Conservation (phyloP, 768 basidiomycete species). For the Tricholoma bakamatsutake region DNA sequence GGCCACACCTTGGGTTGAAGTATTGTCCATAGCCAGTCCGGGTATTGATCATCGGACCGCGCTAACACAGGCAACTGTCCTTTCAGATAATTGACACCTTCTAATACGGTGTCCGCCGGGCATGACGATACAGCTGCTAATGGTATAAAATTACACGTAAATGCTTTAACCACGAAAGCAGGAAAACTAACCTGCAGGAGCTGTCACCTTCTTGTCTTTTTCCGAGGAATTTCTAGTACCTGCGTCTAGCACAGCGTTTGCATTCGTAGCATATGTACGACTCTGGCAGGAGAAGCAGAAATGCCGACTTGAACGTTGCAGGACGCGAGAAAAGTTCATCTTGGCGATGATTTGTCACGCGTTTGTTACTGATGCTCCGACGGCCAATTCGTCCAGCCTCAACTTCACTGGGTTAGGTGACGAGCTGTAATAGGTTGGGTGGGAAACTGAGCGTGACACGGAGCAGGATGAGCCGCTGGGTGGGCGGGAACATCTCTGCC, state of each 20-base stretch:
- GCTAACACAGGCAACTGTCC: slow-evolving; percentile 74
- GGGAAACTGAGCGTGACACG: no score
- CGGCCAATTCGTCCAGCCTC: no score
- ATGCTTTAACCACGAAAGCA: background rate
- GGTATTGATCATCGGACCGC: slow-evolving; percentile 77
- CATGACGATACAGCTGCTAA: slow-evolving; percentile 50
- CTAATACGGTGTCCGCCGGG: slow-evolving; percentile 63
- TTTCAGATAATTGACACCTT: slow-evolving; percentile 81
- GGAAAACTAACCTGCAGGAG: slow-evolving; percentile 6
- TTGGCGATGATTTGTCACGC: slow-evolving; percentile 11
- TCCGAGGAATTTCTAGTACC: background rate
- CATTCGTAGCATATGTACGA: slow-evolving; percentile 10
- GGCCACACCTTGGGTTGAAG: slow-evolving; percentile 52
- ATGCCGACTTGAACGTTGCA: slow-evolving; percentile 13
- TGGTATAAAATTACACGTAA: background rate
- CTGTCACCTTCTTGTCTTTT: slow-evolving; percentile 8
- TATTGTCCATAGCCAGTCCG: slow-evolving; percentile 84
- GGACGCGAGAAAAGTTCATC: slow-evolving; percentile 22
- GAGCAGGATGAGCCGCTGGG: no score
- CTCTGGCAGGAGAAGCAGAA: slow-evolving; percentile 11
- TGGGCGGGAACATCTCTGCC: no score
- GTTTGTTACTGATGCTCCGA: background rate
- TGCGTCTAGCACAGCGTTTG: background rate
- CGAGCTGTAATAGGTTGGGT: no score
- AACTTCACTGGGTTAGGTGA: no score